Conservation (phyloP, 2,329 filamentous ascomycete species). For the Trichoderma hamatum region DNA sequence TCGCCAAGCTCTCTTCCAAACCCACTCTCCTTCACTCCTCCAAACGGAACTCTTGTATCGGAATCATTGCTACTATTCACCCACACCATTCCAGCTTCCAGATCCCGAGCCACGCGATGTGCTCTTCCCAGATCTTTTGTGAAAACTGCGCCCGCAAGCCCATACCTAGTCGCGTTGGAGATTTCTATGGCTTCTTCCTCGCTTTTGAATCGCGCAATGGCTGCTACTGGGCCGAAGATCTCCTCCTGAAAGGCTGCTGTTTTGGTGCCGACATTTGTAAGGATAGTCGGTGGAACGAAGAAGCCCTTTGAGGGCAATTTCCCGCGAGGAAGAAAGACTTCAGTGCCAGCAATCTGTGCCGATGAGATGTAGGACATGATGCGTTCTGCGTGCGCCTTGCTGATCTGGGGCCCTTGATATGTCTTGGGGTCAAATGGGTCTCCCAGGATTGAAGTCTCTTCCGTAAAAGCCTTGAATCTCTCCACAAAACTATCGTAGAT, state of each 20-base stretch:
- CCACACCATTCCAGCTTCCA: conserved; percentile 57
- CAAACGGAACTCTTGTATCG: conserved; percentile 39
- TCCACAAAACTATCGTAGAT: conserved; percentile 63
- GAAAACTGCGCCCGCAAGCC: conserved; percentile 58
- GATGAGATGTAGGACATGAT: conserved; percentile 66
- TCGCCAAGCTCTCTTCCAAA: conserved; percentile 39
- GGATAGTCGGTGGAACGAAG: conserved; percentile 38
- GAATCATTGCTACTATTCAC: conserved; percentile 43
- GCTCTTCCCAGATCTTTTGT: conserved; percentile 52
- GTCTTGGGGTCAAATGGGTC: conserved; percentile 66
- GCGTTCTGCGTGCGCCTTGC: conserved; percentile 64
- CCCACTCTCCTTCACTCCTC: conserved; percentile 41
- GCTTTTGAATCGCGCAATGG: conserved; percentile 34
- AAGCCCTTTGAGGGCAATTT: conserved; percentile 33
- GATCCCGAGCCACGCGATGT: conserved; percentile 48
- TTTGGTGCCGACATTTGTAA: conserved; percentile 33
- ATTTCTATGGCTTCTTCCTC: conserved; percentile 37
- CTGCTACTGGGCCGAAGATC: conserved; percentile 39
- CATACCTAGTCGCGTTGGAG: conserved; percentile 52
- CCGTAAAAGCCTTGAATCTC: conserved; percentile 61
- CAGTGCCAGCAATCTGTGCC: conserved; percentile 65
- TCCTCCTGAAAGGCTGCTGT: conserved; percentile 37
- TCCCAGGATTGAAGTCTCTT: conserved; percentile 60
- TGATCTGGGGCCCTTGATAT: conserved; percentile 70
- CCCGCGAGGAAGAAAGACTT: conserved; percentile 40